phyloP scores from a whole-genome alignment of 2,329 filamentous ascomycete species.

The Lasiodiplodia sp. region DNA sequence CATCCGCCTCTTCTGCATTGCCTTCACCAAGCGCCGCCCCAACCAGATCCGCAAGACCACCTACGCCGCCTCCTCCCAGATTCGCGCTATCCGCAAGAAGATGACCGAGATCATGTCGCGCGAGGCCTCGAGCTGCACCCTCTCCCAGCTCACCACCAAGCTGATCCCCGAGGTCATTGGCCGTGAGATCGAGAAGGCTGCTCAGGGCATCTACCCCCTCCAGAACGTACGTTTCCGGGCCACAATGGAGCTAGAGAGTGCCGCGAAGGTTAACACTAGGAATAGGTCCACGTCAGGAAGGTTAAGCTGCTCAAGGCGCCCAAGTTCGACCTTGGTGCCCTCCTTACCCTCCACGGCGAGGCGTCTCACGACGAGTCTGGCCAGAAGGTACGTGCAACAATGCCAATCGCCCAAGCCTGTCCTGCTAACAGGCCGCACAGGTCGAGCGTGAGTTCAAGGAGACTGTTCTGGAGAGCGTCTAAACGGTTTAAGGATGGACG shows the following conservation, averaged over 20 bases:
- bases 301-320: conserved; percentile 98
- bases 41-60: conserved; percentile 99
- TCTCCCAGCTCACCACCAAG: conserved; percentile 97
- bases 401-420: not conserved
- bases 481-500: conserved; percentile 58
- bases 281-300: conserved; percentile 98
- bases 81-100: conserved; percentile 98
- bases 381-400: conserved; percentile 75
- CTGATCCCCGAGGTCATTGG: conserved; percentile 99
- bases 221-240: conserved; percentile 76
- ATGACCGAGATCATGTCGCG: conserved; percentile 99
- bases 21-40: conserved; percentile 98
- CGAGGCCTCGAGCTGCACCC: conserved; percentile 92
- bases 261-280: conserved; percentile 35
- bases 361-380: conserved; percentile 94
- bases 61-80: conserved; percentile 96
- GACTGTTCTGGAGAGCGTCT: conserved; percentile 91
- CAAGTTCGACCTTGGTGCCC: conserved; percentile 97
- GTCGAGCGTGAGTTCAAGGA: conserved; percentile 99
- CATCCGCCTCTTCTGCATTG: conserved; percentile 97
- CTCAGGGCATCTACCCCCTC: conserved; percentile 98
- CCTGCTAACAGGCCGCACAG: conserved; percentile 32
- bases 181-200: conserved; percentile 99
- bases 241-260: conserved; percentile 9
- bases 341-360: conserved; percentile 97